Base-by-base conservation (phyloP, 768 basidiomycete genomes). In the Hygrophoropsis aurantiaca region DNA sequence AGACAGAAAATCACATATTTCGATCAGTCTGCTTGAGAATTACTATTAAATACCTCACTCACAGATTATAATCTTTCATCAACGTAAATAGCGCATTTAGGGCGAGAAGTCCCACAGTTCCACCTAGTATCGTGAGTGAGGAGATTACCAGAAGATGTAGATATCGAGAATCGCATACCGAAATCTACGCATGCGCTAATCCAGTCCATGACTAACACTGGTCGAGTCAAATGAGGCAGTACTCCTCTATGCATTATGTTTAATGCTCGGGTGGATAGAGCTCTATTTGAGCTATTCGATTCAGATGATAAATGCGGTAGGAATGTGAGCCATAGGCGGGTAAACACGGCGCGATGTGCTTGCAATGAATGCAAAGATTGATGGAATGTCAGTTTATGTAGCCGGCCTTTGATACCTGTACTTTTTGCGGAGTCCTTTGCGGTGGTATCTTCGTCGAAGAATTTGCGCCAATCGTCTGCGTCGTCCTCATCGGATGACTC, bases 11-110 rank as follows among this genome's bases (percentile, higher is more conserved):
- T 32, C 43, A 57, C 38, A 42, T 30, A 38, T 46, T 30, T 13
- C 13, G 6, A 6, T 30, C 27, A 30, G 27, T 13, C 43, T 4
- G 3, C 24, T 41, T 40, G 11, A 15, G 11, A 19, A 9, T 10
- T 11, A 30, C 27, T 6, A 41, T 47, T 18, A 40, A 30, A 30
- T 10, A n/a, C n/a, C n/a, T 11, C 21, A 75, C 90, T 61, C 59
- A 91, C 94, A 99, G 74, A 57, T 97, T 97, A 61, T 97, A 94
- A 42, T 93, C 84, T 49, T 80, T 88, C 68, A 98, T 97, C 50
- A 99, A 74, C 11, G 86, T 79, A 60, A 93, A 98, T 41, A 99
- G 67, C 1, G 90, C 87, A 57, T 98, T 98, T 54, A 99, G 74
- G 1, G 91, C 93, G 36, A 98, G 72, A 46, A 99, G 74, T 1